Evolutionary conservation across 495 filamentous ascomycete genomes (phyloP).

Genomic region (Schizothecium vesticola): DNA sequence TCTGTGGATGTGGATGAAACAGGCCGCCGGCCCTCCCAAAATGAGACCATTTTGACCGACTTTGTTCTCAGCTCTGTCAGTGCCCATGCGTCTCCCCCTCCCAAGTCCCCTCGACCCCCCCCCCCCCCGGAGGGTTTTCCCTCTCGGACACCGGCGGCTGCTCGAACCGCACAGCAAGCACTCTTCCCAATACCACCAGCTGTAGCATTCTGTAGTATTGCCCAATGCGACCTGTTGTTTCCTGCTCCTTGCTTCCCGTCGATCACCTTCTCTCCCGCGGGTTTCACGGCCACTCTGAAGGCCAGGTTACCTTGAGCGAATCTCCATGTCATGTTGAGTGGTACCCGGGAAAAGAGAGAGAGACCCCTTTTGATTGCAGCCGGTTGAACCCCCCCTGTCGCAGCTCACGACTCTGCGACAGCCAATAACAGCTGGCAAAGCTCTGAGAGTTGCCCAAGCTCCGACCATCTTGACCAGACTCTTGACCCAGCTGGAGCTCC

Average conservation of each 20-base stretch:
- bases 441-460: background rate
- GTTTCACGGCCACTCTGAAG: background rate
- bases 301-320: background rate
- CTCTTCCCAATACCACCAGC: background rate
- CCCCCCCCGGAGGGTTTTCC: background rate
- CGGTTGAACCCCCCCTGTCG: background rate
- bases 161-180: background rate
- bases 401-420: background rate
- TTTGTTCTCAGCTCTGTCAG: background rate
- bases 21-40: background rate
- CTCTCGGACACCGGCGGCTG: background rate
- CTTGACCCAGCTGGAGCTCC: background rate
- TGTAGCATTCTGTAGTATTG: background rate
- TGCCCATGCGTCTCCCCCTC: background rate
- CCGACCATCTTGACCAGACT: background rate
- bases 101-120: no score
- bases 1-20: background rate
- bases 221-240: background rate
- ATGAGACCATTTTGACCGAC: background rate
- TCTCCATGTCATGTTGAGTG: background rate
- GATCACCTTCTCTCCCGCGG: background rate
- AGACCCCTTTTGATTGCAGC: background rate
- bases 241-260: background rate
- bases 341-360: background rate
- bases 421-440: background rate